Base-by-base conservation (phyloP, 805 yeast genomes). In the Blastobotrys parvus region DNA sequence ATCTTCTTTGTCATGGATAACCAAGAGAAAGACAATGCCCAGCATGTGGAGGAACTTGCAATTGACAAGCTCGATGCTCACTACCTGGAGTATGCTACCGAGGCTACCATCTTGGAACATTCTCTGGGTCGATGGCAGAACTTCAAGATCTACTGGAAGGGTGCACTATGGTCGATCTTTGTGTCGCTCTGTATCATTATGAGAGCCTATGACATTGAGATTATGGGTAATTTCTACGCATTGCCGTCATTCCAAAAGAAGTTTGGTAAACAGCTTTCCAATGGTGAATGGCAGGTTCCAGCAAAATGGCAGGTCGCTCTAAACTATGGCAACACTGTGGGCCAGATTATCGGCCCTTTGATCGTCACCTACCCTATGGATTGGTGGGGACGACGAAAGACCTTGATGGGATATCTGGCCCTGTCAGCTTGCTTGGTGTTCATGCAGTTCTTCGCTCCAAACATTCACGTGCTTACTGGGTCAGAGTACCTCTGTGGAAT, bases 261-360 rank as follows among this genome's bases (percentile, higher is more conserved):
- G 48, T 73, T 62, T 46, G 45, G 34, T 11, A 44, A 42, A 27
- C 15, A 11, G 19, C 11, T 8, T 4, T 20, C 11, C 19, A 42
- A 49, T 10, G 36, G 31, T 15, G 42, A 21, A 8, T 42, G 43
- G 32, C 45, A 34, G 30, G 18, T 54, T 22, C 38, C 55, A 15
- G 53, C 50, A 4, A 35, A 50, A 4, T 54, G 58, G 58, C 58
- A 54, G 40, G 38, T 46, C 15, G 56, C 51, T 13, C 43, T 54
- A 1, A 27, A 45, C 18, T 43, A 44, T 25, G 52, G 57, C 19
- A 47, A 48, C 15, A 50, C 54, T 33, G 62, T 61, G 29, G 72
- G 74, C 30, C 66, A 62, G 44, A 60, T 74, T 40, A 45, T 72
- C 25, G 78, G 77, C 20, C 61, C 71, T 49, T 65, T 64, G 41